Base-by-base conservation (phyloP, 225 moss, liverwort and hornwort genomes). In the Climacium dendroides region DNA sequence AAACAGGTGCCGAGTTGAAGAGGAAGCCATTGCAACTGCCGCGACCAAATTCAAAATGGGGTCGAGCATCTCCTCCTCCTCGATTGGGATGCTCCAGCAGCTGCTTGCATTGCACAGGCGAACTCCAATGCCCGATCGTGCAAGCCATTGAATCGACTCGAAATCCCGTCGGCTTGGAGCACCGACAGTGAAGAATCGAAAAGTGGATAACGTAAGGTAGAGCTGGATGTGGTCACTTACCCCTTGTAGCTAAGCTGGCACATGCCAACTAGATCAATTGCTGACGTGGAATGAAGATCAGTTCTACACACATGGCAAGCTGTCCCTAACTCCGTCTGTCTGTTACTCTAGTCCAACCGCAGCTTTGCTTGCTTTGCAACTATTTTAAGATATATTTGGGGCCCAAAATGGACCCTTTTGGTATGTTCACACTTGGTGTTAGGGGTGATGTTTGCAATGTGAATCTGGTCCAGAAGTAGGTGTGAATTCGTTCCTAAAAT, bases 91-190 rank as follows among this genome's bases (percentile, higher is more conserved):
- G 62, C 7, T 78, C 63, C 34, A 30, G 85, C 52, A 87, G 58
- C 73, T 28, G 78, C 37, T 65, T 72, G 72, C 82, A 82, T 53
- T 78, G 91, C 82, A 84, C 39, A 58, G 81, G 50, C 7, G 88
- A 80, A 64, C 25, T 47, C 53, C 77, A 52, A 57, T 76, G 80
- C 55, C 81, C 71, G 78, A 84, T 65, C n/a, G 90, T 58, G 88
- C 90, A 55, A 86, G 92, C 90, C 92, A 92, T 92, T 17, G 90
- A 52, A 73, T 52, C 80, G 19, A 58, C 15, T 83, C 69, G 5
- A 73, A 84, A 62, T 47, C 37, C 41, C 50, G 64, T 26, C 50
- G 35, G 48, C 32, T 76, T 86, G 72, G 66, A 18, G 50, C 30
- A 55, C 53, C 64, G 19, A 26, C 62, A 50, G 61, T 61, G 80